Evolutionary conservation across 805 yeast species (phyloP), one percentile per base, ranked within the genome.

Genomic region (Zygotorulaspora danielsina): DNA sequence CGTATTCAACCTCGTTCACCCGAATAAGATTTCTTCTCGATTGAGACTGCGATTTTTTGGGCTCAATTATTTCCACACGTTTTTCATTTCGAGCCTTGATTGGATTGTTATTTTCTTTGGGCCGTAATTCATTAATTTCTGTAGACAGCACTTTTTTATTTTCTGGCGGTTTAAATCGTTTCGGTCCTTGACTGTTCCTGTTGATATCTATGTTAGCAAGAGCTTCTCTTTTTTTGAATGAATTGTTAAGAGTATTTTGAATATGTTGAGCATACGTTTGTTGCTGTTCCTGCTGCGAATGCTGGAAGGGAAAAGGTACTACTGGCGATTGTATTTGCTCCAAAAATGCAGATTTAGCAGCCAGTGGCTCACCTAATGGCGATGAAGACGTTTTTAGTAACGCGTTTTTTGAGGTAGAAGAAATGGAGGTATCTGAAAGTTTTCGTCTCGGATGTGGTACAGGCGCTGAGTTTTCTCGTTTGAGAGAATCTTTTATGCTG

Each of bases 1-100:
- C 89, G 55, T 84, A 90, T 30, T 72, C 72, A 22, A 70, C 71
- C 2, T 75, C 78, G 57, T 87, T 84, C 1, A 81, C 73, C 6
- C 53, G 50, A 4, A 73, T 55, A 1, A 59, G 41, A 17, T 38
- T 45, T 28, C 46, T 53, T 12, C 32, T 35, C 3, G 45, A 3
- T 20, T 32, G 39, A 11, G 34, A 35, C 34, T 25, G 35, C 18
- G 44, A 26, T 18, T 13, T 37, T 31, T 36, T 38, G 9, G 48
- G 47, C 4, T 36, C 45, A 9, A 42, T 28, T 19, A 30, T 34
- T 32, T 34, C 48, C 27, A 43, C 38, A 11, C 34, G 39, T 26
- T 39, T 25, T 44, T 49, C 36, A 9, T 22, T 34, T 11, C 41
- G 42, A 1, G 42, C 38, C 31, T 44, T 46, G 2, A 39, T 42